Evolutionary conservation across 441 rosid genomes (phyloP), one percentile per base, ranked within the genome.

Genomic region (Brassica balearica): DNA sequence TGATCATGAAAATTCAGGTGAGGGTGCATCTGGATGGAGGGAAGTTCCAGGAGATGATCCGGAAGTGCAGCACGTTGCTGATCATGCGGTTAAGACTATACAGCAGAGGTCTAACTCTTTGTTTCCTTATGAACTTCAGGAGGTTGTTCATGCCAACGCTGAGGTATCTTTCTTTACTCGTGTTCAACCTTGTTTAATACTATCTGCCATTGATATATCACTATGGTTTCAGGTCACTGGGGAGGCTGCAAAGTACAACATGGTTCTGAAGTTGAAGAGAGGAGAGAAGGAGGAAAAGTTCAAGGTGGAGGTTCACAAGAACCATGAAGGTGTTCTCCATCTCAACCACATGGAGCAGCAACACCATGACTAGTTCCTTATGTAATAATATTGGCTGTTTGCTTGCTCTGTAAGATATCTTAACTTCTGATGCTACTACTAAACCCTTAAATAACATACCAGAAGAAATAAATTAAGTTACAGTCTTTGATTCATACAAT

Each of bases 21-120:
- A 83, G 9, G 90, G 84, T 83, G 87, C 67, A 53, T 78, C 89
- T 62, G 97, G 94, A 36, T 88, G 92, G 96, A 80, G 82, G 77
- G 87, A 76, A 59, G 95, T 93, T 76, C 89, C 96, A 3, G 86
- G 81, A 19, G 91, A 91, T 77, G 99, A 94, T 83, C 94, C 96
- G 6, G 88, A 84, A 53, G 89, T 94, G 43, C 91, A 86, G 83
- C 95, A 92, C 77, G 99, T 94, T 5, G 98, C 97, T 10, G 73
- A 86, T 73, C 97, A 94, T 76, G 99, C 98, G 59, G 66, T 96
- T 62, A 90, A 84, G 82, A 85, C 90, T 17, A 83, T 96, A 43
- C 99, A 92, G 81, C 93, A 92, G 85, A 91, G 96, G 83, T 96
- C 99, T 72, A 96, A 94, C 81, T 96, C 97, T 17, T 73, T 94